Base-by-base conservation (phyloP, 2,329 filamentous ascomycete species). In the Penicillium sp. region DNA sequence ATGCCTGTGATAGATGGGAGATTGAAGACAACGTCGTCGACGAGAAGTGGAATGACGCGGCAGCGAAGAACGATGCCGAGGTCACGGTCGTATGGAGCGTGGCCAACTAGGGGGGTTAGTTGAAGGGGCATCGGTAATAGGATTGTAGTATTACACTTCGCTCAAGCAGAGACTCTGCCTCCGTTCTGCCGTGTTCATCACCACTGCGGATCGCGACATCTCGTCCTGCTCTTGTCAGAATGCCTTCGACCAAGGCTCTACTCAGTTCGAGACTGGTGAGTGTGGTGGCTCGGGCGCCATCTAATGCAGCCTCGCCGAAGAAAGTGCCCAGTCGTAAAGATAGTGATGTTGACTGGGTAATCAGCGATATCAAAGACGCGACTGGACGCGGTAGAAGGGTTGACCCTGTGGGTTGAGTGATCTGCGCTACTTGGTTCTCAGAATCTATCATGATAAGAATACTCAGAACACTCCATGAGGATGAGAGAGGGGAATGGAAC, bases 1-100 rank as follows among this genome's bases (percentile, higher is more conserved):
- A 70, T 36, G 75, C 72, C 52, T 78, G 75, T 0, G 77, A 77
- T 51, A 77, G 67, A 52, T 70, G 71, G 6, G 74, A 70, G 36
- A 75, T 66, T 10, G 77, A 79, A 13, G 72, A 71, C 49, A 79
- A 67, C 5, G 74, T 73, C 8, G 73, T 73, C 22, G 77, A 75
- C 22, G 76, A 78, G 22, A 79, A 63, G 55, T 77, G 75, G 45
- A 79, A 79, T 16, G 75, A 72, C 8, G 76, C 73, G 21, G 77
- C 77, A 2, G 76, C 76, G 47, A 79, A 74, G 60, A 79, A 78
- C 2, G 77, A 79, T 40, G 75, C 74, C 13, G 75, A 77, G 22
- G 75, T 79, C 47, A 79, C 71, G 5, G 75, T 76, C 14, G 68
- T 72, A 63, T 79, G 76, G 32, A 79, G 60, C 9, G 68, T 68